These are phyloP conservation scores for Scheffersomyces segobiensis DNA, from an alignment of 1,139 yeast genomes.

Conservation along the genomic window DNA sequence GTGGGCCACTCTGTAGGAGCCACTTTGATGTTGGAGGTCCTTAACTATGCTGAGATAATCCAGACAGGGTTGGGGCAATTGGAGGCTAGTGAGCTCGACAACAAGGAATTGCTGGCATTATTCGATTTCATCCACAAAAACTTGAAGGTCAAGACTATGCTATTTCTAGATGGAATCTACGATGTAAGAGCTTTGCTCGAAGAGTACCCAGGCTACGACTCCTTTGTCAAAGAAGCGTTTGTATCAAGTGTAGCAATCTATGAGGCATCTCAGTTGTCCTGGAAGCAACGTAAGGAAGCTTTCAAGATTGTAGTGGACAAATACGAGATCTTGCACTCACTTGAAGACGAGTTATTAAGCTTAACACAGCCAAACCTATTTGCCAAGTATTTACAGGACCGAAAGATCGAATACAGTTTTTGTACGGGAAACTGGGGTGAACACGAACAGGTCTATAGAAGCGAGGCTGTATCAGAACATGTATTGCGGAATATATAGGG, in stretches of 20 bases:
- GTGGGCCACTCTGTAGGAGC: conserved; percentile 89
- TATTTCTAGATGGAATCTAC: conserved; percentile 54
- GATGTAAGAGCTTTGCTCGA: conserved; percentile 36
- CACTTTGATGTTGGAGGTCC: conserved; percentile 59
- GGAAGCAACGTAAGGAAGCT: conserved; percentile 1
- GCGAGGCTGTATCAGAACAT: conserved; percentile 18
- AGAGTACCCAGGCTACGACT: conserved; percentile 46
- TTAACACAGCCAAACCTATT: conserved; percentile 23
- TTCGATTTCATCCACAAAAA: neutral
- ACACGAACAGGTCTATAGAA: conserved; percentile 36
- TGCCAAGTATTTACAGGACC: conserved; percentile 13
- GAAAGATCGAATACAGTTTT: conserved; percentile 6
- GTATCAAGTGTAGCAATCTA: conserved; percentile 16
- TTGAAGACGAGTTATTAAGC: conserved; percentile 37
- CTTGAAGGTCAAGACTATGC: neutral
- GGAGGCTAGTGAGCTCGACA: neutral
- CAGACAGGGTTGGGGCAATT: conserved; percentile 10
- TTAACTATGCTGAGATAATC: conserved; percentile 27
- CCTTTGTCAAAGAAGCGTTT: conserved; percentile 48
- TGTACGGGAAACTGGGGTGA: conserved; percentile 28
- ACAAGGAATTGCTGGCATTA: neutral
- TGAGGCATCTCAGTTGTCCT: conserved; percentile 28
- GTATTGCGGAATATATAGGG: neutral
- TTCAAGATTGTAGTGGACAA: conserved; percentile 2
- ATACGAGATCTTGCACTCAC: conserved; percentile 27